phyloP scores from a whole-genome alignment of 441 rosid genomes.

The Croton laevigatus region DNA sequence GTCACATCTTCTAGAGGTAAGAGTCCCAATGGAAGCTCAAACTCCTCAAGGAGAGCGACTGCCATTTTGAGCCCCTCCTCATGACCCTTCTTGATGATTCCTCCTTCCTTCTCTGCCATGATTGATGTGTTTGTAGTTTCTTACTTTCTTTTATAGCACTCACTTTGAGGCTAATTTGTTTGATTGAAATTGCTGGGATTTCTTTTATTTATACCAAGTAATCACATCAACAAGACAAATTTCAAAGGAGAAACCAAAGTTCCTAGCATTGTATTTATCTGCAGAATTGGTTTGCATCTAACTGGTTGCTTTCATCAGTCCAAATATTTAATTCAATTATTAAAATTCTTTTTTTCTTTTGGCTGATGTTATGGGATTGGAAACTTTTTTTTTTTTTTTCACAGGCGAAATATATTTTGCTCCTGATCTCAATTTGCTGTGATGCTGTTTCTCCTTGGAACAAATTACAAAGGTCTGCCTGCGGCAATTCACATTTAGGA shows the following conservation, averaged over 20 bases:
- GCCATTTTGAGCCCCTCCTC: constrained; percentile 51
- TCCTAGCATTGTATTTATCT: constrained; percentile 27
- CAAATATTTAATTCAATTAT: neutral
- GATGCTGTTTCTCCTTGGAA: neutral
- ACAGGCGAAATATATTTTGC: neutral
- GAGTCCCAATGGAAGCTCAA: constrained; percentile 53
- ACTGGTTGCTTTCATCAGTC: neutral
- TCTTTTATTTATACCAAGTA: constrained; percentile 18
- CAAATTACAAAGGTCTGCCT: neutral
- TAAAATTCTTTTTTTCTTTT: neutral
- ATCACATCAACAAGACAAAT: constrained; percentile 22
- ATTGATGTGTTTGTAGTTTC: neutral
- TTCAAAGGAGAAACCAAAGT: constrained; percentile 32
- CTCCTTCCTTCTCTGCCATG: constrained; percentile 55
- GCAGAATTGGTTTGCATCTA: constrained; percentile 19
- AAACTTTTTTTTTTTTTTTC: too few species aligned
- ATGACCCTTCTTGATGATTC: constrained; percentile 46
- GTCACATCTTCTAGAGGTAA: constrained; percentile 48
- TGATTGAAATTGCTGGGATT: constrained; percentile 7
- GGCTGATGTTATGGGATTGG: too few species aligned
- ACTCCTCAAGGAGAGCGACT: constrained; percentile 45
- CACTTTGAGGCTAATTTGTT: constrained; percentile 15
- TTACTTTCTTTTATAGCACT: neutral
- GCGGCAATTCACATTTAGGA: neutral
- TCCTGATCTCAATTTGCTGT: neutral